These are phyloP conservation scores for Cyberlindnera saturnus DNA, from an alignment of 805 yeast genomes.

Conservation along the genomic window DNA sequence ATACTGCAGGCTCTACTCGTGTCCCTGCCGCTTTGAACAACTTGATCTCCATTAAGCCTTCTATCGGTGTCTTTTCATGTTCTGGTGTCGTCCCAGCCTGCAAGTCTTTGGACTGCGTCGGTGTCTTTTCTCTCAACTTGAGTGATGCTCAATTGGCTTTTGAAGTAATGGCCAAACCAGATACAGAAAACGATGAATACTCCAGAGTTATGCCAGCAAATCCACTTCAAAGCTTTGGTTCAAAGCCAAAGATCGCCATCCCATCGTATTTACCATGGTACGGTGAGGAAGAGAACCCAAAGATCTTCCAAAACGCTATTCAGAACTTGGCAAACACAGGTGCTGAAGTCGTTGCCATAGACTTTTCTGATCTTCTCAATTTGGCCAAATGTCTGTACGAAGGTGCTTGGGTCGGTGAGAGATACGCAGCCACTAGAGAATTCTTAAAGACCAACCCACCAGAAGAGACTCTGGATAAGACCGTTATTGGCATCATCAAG, in stretches of 20 bases:
- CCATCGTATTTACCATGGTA: constrained; percentile 74
- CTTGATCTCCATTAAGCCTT: constrained; percentile 86
- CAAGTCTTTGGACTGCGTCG: constrained; percentile 87
- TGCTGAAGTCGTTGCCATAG: constrained; percentile 55
- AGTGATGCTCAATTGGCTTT: constrained; percentile 80
- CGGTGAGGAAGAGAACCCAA: constrained; percentile 75
- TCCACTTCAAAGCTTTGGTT: constrained; percentile 54
- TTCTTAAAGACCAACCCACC: constrained; percentile 71
- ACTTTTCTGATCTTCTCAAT: constrained; percentile 70
- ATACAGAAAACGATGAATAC: constrained; percentile 64
- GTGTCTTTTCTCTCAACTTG: constrained; percentile 72
- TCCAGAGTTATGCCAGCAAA: constrained; percentile 69
- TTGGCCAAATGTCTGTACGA: constrained; percentile 87
- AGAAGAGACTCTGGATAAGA: constrained; percentile 68
- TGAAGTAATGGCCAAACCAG: constrained; percentile 65
- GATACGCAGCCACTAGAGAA: constrained; percentile 77
- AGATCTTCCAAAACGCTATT: constrained; percentile 58
- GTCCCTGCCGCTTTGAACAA: constrained; percentile 96
- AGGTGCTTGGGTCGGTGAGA: constrained; percentile 98
- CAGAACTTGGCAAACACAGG: constrained; percentile 45
- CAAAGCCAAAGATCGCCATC: constrained; percentile 63
- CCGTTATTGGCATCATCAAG: constrained; percentile 67
- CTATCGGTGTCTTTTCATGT: constrained; percentile 82
- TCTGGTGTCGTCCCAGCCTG: constrained; percentile 97
- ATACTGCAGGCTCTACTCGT: constrained; percentile 97